A percentile compares a stretch with the other conserved stretches of the same genome.
Conservation (phyloP, 805 yeast species). For the Komagataella pastoris region DNA sequence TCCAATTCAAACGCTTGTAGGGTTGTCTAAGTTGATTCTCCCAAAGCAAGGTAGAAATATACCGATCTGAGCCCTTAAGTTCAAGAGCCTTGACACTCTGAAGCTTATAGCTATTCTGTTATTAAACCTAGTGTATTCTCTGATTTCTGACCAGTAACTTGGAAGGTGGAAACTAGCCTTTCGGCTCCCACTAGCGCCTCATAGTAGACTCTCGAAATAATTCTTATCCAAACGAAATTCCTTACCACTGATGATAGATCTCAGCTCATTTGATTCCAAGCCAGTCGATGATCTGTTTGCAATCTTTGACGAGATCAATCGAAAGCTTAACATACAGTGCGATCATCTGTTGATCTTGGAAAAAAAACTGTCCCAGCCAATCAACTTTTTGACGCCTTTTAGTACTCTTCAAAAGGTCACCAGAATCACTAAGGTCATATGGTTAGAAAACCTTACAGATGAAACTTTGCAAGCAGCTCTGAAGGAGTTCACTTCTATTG, state of each 20-base stretch:
- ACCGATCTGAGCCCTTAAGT: too few species aligned
- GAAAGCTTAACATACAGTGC: background rate
- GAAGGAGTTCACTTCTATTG: conserved; percentile 9
- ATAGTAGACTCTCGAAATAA: background rate
- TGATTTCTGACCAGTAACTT: too few species aligned
- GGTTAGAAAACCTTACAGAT: conserved; percentile 10
- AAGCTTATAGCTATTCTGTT: too few species aligned
- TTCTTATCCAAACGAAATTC: background rate
- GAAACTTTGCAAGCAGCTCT: conserved; percentile 7
- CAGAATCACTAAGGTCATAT: conserved; percentile 13
- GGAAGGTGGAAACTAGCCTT: too few species aligned
- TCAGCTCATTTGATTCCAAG: background rate
- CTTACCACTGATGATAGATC: background rate
- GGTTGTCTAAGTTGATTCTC: background rate
- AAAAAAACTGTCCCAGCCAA: conserved; percentile 9
- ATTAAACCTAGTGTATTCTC: too few species aligned
- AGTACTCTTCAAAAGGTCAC: conserved; percentile 12
- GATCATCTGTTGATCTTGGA: conserved; percentile 8
- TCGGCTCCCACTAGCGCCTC: background rate
- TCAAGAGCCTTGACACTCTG: too few species aligned
- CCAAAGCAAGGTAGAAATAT: background rate
- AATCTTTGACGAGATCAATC: conserved; percentile 2
- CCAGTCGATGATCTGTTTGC: conserved; percentile 3
- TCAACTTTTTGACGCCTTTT: conserved; percentile 15
- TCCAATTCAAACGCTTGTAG: background rate